Evolutionary conservation across 805 yeast genomes (phyloP).

Genomic region (Candida xiaguanensis): DNA sequence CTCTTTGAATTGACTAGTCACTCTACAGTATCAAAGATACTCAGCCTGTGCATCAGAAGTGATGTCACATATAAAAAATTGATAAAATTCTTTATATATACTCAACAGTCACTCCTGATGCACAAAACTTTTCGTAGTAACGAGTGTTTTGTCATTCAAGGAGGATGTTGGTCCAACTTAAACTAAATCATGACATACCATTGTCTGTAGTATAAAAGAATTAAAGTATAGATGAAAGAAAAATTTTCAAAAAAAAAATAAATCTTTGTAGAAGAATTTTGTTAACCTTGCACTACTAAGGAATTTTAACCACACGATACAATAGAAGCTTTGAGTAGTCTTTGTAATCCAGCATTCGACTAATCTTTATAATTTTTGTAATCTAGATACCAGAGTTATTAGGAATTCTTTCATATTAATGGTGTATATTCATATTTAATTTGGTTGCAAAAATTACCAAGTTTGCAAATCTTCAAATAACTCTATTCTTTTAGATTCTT

Average conservation of each 20-base stretch:
- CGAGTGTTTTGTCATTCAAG: slow-evolving; percentile 15
- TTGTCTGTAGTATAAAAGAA: slow-evolving; percentile 11
- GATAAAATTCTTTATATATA: too few relatives aligned
- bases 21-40: slow-evolving; percentile 42
- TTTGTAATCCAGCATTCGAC: too few relatives aligned
- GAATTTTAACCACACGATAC: too few relatives aligned
- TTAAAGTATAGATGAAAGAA: not conserved
- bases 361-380: too few relatives aligned
- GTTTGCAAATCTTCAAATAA: slow-evolving; percentile 46
- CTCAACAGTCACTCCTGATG: slow-evolving; percentile 12
- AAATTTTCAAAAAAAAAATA: slow-evolving; percentile 4
- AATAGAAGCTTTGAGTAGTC: too few relatives aligned
- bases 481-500: slow-evolving; percentile 49
- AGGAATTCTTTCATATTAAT: too few relatives aligned
- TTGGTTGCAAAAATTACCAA: slow-evolving; percentile 5
- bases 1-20: slow-evolving; percentile 19
- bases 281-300: too few relatives aligned
- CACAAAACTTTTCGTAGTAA: slow-evolving; percentile 8
- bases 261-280: too few relatives aligned
- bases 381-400: too few relatives aligned
- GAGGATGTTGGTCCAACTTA: slow-evolving; percentile 24
- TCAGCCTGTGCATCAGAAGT: slow-evolving; percentile 44
- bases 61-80: slow-evolving; percentile 15
- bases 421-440: not conserved
- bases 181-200: slow-evolving; percentile 24